Base-by-base conservation (phyloP, 352 stramenopile genomes). In the Saprolegnia parasitica region DNA sequence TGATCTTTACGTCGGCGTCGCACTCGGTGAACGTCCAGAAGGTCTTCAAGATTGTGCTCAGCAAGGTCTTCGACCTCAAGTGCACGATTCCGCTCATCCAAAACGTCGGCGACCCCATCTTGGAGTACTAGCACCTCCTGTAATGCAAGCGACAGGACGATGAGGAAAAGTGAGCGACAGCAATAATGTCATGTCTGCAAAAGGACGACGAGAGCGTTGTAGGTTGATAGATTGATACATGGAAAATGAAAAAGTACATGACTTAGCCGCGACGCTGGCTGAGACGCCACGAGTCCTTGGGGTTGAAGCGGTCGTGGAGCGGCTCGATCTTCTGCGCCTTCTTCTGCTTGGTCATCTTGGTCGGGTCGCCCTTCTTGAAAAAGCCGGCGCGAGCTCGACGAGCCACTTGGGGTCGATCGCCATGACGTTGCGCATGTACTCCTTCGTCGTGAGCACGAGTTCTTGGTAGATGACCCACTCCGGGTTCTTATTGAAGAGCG, bases 361-460 rank as follows among this genome's bases (percentile, higher is more conserved):
- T 98, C 10, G 96, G 93, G 77, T 99, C 97, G 15, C 96, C 94
- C 72, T 96, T 95, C 77, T 98, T 98, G 79, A 99, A 99, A 72
- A 89, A 98, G 35, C 89, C 91, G 0, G 95, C 11, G 94, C 96
- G 18, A 99, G 78, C 81, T 99, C 96, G 29, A 98, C 89, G 20
- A 99, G 88, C 97, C 97, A 99, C 75, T 99, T 99, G 21, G 97
- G 91, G 81, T 99, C 96, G 78, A 99, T 99, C 8, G 97, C 96
- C 94, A 99, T 98, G 65, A 99, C 96, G 73, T 98, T 99, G 70
- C 97, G 89, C 98, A 99, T 99, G 83, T 99, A 99, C 74, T 99
- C 97, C 73, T 96, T 96, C 16, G 88, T 93, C n/a, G 87, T 95
- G 71, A 96, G 80, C 67, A 93, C 93, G 39, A 99, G 84, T 65